phyloP scores from a whole-genome alignment of 305 asterid species.

The Fraxinus sp. region DNA sequence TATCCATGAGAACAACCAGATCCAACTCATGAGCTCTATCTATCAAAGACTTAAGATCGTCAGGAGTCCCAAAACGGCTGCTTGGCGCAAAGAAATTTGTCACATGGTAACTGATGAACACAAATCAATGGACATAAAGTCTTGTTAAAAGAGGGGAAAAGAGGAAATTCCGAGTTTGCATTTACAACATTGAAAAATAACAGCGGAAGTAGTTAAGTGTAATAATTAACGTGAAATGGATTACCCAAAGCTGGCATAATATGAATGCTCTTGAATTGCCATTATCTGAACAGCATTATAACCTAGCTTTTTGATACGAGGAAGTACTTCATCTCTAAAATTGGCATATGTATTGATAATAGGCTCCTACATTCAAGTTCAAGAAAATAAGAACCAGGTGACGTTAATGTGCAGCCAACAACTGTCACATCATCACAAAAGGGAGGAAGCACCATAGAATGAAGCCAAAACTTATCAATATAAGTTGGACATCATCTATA shows the following conservation, averaged over 20 bases:
- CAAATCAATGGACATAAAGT: slow-evolving; percentile 23
- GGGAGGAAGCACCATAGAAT: background rate
- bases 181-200: background rate
- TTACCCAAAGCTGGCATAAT: slow-evolving; percentile 99
- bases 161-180: slow-evolving; percentile 11
- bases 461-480: background rate
- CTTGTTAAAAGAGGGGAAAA: slow-evolving; percentile 30
- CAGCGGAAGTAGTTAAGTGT: slow-evolving; percentile 9
- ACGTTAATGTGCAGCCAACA: slow-evolving; percentile 10
- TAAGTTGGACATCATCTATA: slow-evolving; percentile 8
- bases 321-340: slow-evolving; percentile 94
- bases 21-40: slow-evolving; percentile 98
- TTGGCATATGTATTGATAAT: slow-evolving; percentile 80
- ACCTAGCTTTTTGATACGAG: slow-evolving; percentile 95
- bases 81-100: slow-evolving; percentile 99
- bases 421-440: slow-evolving; percentile 10
- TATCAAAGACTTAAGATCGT: slow-evolving; percentile 94
- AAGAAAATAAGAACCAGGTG: slow-evolving; percentile 20
- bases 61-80: slow-evolving; percentile 98
- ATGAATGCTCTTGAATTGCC: slow-evolving; percentile 99
- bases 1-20: slow-evolving; percentile 95
- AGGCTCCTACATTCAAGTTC: slow-evolving; percentile 69
- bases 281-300: slow-evolving; percentile 98
- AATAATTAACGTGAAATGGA: slow-evolving; percentile 2
- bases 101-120: slow-evolving; percentile 79